Percentiles rank a stretch among this genome's conserved stretches.
phyloP scores from a whole-genome alignment of 768 basidiomycete genomes.

The Psilocybe sp. region DNA sequence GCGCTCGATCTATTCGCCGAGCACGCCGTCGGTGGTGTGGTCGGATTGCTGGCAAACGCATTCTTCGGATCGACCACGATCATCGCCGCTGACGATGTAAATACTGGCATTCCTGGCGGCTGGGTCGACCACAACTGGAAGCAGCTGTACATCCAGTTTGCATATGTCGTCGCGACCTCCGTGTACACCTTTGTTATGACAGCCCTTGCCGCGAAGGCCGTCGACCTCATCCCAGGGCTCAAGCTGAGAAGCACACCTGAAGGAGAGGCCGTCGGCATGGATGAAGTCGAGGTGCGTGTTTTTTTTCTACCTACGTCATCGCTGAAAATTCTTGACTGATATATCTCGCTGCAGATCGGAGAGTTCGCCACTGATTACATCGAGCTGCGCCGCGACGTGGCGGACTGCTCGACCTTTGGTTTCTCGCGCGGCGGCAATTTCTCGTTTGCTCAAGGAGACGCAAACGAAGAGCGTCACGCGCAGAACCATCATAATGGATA shows the following conservation, averaged over 20 bases:
- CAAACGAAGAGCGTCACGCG: slow-evolving; percentile 27
- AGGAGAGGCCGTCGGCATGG: slow-evolving; percentile 63
- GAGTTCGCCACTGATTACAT: slow-evolving; percentile 71
- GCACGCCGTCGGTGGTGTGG: slow-evolving; percentile 82
- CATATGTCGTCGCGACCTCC: slow-evolving; percentile 56
- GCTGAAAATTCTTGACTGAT: too few relatives aligned
- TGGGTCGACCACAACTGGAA: slow-evolving; percentile 78
- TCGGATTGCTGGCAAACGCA: slow-evolving; percentile 70
- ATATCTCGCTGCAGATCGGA: slow-evolving; percentile 47
- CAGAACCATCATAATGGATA: slow-evolving; percentile 7
- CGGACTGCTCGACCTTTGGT: slow-evolving; percentile 47
- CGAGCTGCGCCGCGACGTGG: slow-evolving; percentile 65
- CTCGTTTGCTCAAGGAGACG: slow-evolving; percentile 22
- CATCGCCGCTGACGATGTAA: slow-evolving; percentile 68
- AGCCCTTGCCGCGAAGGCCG: slow-evolving; percentile 52
- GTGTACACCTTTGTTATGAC: slow-evolving; percentile 63
- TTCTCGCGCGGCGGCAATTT: slow-evolving; percentile 23
- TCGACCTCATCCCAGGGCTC: slow-evolving; percentile 60
- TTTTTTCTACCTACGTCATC: too few relatives aligned
- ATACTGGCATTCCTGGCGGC: slow-evolving; percentile 49
- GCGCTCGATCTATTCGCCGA: slow-evolving; percentile 91
- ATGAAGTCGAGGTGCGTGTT: slow-evolving; percentile 64
- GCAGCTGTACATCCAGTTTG: slow-evolving; percentile 77
- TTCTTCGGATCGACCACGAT: slow-evolving; percentile 70
- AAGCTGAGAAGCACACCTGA: slow-evolving; percentile 50